A percentile compares a stretch with the other conserved stretches of the same genome.
These are phyloP conservation scores for Candida maltosa DNA, from an alignment of 805 yeast genomes.

Conservation along the genomic window DNA sequence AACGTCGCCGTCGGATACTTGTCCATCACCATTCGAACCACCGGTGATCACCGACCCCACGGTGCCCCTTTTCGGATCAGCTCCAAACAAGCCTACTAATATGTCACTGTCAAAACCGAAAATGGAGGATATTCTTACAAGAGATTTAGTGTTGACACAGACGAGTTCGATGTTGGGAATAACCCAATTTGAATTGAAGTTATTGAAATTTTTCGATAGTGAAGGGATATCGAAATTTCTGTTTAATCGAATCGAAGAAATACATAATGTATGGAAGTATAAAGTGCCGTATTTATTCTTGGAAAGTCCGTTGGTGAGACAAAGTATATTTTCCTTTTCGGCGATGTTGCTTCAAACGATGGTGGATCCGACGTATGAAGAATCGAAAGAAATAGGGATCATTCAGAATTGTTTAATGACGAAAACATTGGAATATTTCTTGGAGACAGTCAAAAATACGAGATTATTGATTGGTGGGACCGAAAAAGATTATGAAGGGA, in stretches of 20 bases:
- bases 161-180: slow-evolving; percentile 14
- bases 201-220: slow-evolving; percentile 21
- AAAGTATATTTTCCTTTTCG: slow-evolving; percentile 19
- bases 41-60: background rate
- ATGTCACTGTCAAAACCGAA: slow-evolving; percentile 1
- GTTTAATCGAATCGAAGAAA: slow-evolving; percentile 15
- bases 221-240: slow-evolving; percentile 24
- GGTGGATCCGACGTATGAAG: background rate
- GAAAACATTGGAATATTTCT: slow-evolving; percentile 3
- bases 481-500: background rate
- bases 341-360: slow-evolving; percentile 7
- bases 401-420: background rate
- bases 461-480: background rate
- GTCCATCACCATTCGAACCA: background rate
- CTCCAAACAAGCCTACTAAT: background rate
- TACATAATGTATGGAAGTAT: slow-evolving; percentile 21
- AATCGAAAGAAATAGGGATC: background rate
- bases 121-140: slow-evolving; percentile 1
- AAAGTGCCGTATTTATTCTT: slow-evolving; percentile 22
- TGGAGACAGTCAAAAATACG: background rate
- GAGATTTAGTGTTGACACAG: slow-evolving; percentile 12
- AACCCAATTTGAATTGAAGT: slow-evolving; percentile 9
- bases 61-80: background rate
- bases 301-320: slow-evolving; percentile 20
- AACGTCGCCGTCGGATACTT: background rate